phyloP scores from a whole-genome alignment of 176 grass and related monocot genomes.

The Dactylis glomerata region DNA sequence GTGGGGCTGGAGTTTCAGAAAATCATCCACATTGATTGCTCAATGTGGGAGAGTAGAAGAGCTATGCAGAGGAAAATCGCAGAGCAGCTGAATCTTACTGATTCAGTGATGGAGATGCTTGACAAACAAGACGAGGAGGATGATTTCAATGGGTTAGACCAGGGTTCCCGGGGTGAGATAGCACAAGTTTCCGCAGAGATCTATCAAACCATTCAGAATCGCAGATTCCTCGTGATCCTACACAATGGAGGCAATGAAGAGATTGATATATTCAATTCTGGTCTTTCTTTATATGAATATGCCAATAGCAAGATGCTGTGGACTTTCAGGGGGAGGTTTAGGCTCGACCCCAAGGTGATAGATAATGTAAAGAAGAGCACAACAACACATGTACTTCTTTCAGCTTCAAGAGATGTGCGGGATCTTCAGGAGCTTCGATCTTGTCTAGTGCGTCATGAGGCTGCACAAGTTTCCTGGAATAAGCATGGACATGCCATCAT shows the following conservation, averaged over 20 bases:
- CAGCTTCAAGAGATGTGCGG: background rate
- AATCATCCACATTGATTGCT: background rate
- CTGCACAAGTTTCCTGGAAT: background rate
- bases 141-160: background rate
- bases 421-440: background rate
- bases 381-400: background rate
- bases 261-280: background rate
- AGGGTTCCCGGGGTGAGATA: background rate
- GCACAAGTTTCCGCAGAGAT: background rate
- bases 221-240: background rate
- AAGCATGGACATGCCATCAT: background rate
- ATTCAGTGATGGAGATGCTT: background rate
- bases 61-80: background rate
- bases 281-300: background rate
- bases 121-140: background rate
- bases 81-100: background rate
- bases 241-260: conserved; percentile 5
- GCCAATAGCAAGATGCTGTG: background rate
- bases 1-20: background rate
- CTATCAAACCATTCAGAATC: background rate
- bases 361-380: background rate
- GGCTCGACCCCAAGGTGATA: background rate
- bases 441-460: background rate
- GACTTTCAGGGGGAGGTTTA: conserved; percentile 14
- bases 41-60: background rate